phyloP scores from a whole-genome alignment of 1,284 basidiomycete species.

The Microbotryomycetes sp. region DNA sequence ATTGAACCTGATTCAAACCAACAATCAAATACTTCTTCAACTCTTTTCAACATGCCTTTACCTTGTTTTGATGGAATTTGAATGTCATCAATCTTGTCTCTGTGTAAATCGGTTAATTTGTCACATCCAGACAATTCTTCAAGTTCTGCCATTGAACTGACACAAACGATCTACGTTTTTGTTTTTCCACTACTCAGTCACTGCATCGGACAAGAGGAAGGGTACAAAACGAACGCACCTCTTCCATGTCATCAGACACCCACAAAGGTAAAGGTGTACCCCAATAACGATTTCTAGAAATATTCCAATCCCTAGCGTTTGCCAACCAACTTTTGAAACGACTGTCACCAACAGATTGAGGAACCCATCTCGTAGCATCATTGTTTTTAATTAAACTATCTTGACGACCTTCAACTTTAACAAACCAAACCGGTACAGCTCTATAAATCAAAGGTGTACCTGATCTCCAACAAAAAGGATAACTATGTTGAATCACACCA shows the following conservation, averaged over 20 bases:
- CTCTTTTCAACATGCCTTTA: conserved; percentile 76
- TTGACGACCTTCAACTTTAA: conserved; percentile 75
- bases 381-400: conserved; percentile 89
- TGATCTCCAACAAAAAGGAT: conserved; percentile 98
- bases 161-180: conserved; percentile 61
- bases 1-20: conserved; percentile 99
- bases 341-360: conserved; percentile 79
- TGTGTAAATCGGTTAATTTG: conserved; percentile 86
- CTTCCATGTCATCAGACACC: conserved; percentile 87
- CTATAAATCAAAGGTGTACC: conserved; percentile 94
- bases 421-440: conserved; percentile 94
- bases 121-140: conserved; percentile 78
- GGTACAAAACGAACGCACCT: conserved; percentile 52
- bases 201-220: not conserved
- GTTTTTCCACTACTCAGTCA: not conserved
- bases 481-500: conserved; percentile 78
- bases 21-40: conserved; percentile 98
- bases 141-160: conserved; percentile 83
- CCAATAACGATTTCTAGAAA: conserved; percentile 99
- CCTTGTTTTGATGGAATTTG: conserved; percentile 90
- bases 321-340: conserved; percentile 96
- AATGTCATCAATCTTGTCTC: conserved; percentile 91
- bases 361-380: conserved; percentile 84
- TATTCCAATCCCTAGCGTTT: conserved; percentile 97
- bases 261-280: conserved; percentile 96